A percentile compares a stretch with the other conserved stretches of the same genome.
Evolutionary conservation across 139 green algal species (phyloP).

Genomic region (Micractinium conductrix): DNA sequence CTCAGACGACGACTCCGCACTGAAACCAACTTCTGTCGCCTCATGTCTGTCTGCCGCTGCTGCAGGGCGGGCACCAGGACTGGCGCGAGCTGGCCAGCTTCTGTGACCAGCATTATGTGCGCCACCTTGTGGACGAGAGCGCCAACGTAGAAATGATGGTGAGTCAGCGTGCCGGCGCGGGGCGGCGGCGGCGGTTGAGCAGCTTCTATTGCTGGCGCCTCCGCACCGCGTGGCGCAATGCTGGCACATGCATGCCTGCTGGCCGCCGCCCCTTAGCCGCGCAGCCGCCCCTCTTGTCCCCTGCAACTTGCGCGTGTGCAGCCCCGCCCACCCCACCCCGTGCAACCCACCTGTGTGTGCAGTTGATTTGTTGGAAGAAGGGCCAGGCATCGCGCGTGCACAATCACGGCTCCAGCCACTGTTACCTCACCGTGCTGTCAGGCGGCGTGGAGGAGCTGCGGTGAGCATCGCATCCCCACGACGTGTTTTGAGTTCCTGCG

Average conservation of each 20-base stretch:
- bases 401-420: constrained; percentile 40
- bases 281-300: background rate
- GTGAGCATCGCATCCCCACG: too few species aligned
- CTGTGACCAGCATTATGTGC: constrained; percentile 48
- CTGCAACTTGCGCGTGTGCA: background rate
- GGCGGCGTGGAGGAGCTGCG: constrained; percentile 46
- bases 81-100: constrained; percentile 41
- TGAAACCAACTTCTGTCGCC: too few species aligned
- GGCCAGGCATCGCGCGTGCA: constrained; percentile 50
- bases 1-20: too few species aligned
- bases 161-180: background rate
- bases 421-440: constrained; percentile 18
- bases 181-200: background rate
- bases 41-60: too few species aligned
- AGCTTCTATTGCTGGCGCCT: background rate
- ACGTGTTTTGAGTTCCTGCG: too few species aligned
- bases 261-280: background rate
- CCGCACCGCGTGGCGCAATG: background rate
- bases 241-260: background rate
- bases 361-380: constrained; percentile 50
- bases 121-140: constrained; percentile 49
- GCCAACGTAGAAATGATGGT: constrained; percentile 53
- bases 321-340: background rate
- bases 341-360: background rate
- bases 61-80: constrained; percentile 17